phyloP scores from a whole-genome alignment of 768 basidiomycete species.

The Mycena rosella region DNA sequence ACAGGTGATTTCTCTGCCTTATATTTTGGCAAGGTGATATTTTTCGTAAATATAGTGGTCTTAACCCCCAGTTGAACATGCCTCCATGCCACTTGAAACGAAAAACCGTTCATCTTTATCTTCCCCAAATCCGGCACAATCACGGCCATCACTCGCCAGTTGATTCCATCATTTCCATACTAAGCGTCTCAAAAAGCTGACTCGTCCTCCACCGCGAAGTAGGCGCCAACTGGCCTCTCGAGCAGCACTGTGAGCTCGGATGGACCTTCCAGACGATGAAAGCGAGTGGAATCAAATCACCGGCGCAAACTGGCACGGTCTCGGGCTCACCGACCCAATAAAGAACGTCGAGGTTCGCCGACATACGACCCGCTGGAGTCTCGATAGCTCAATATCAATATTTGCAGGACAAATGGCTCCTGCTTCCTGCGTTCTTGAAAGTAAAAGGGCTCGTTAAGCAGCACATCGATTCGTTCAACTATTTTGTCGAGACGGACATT shows the following conservation, averaged over 20 bases:
- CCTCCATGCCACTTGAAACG: too few relatives aligned
- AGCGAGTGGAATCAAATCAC: slow-evolving; percentile 72
- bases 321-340: slow-evolving; percentile 89
- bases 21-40: too few relatives aligned
- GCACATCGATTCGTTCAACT: slow-evolving; percentile 99
- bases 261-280: slow-evolving; percentile 45
- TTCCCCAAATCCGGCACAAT: too few relatives aligned
- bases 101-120: too few relatives aligned
- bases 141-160: too few relatives aligned
- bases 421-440: slow-evolving; percentile 95
- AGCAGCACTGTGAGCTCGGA: neutral
- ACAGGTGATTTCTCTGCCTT: too few relatives aligned
- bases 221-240: neutral
- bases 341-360: slow-evolving; percentile 89
- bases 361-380: slow-evolving; percentile 9
- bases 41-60: too few relatives aligned
- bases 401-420: slow-evolving; percentile 95
- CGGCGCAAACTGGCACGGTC: slow-evolving; percentile 75
- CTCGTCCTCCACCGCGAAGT: slow-evolving; percentile 4
- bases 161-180: too few relatives aligned
- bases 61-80: too few relatives aligned
- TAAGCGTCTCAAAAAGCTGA: slow-evolving; percentile 12
- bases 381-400: slow-evolving; percentile 24
- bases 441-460: slow-evolving; percentile 99
- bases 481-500: slow-evolving; percentile 97